Evolutionary conservation across 2,329 filamentous ascomycete genomes (phyloP).

Genomic region (Nemania abortiva): DNA sequence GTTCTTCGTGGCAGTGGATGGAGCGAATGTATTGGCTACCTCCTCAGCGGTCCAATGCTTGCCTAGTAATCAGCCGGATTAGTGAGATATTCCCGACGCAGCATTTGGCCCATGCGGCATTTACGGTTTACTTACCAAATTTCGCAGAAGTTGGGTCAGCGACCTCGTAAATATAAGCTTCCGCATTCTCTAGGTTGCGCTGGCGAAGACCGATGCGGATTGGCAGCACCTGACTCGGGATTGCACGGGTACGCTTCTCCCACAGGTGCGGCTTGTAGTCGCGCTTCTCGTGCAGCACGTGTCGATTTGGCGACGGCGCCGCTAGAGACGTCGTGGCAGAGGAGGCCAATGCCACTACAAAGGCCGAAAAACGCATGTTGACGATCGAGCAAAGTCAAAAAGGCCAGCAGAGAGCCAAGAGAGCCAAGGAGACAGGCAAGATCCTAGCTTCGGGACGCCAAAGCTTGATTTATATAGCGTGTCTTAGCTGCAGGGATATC

Average conservation of each 20-base stretch:
- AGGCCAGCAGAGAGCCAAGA: slow-evolving; percentile 29
- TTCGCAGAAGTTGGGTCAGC: slow-evolving; percentile 58
- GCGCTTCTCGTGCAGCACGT: slow-evolving; percentile 42
- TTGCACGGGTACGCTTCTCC: slow-evolving; percentile 39
- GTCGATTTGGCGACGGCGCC: slow-evolving; percentile 31
- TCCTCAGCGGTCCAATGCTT: slow-evolving; percentile 59
- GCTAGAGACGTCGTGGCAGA: slow-evolving; percentile 27
- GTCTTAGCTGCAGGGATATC: background rate
- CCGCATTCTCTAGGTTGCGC: slow-evolving; percentile 59
- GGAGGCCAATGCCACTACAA: slow-evolving; percentile 31
- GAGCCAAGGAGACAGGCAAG: slow-evolving; percentile 22
- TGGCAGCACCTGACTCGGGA: slow-evolving; percentile 46
- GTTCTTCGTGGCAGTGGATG: slow-evolving; percentile 59
- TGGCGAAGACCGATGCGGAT: slow-evolving; percentile 60
- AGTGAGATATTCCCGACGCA: background rate
- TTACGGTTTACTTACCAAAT: slow-evolving; percentile 55
- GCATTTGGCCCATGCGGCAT: background rate
- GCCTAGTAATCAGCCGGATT: slow-evolving; percentile 19
- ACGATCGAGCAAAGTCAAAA: slow-evolving; percentile 1
- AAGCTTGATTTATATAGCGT: slow-evolving; percentile 38
- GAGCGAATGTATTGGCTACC: slow-evolving; percentile 59
- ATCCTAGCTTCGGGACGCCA: slow-evolving; percentile 14
- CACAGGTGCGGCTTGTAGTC: slow-evolving; percentile 37
- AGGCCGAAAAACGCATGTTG: slow-evolving; percentile 39
- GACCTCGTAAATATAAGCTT: slow-evolving; percentile 59